Evolutionary conservation across 1,284 basidiomycete species (phyloP).

Genomic region (Cryptococcus sp.): DNA sequence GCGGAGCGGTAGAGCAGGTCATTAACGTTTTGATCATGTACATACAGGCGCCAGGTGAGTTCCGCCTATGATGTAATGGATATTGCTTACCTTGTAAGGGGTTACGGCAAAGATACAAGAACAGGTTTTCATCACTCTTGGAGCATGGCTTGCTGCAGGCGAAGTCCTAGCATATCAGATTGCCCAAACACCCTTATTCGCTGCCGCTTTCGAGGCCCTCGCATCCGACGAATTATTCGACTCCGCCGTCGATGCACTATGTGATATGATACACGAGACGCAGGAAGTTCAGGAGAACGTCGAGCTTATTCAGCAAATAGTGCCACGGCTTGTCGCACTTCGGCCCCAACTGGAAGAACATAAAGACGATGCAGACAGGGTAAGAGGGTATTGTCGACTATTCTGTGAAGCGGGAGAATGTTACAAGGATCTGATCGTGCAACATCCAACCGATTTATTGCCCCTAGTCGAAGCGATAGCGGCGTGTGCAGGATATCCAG

Average conservation of each 20-base stretch:
- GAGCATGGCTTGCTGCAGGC: conserved; percentile 83
- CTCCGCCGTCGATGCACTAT: conserved; percentile 82
- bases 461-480: conserved; percentile 92
- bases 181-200: conserved; percentile 75
- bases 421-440: conserved; percentile 82
- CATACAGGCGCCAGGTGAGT: conserved; percentile 76
- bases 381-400: conserved; percentile 84
- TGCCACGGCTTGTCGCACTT: conserved; percentile 73
- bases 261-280: conserved; percentile 95
- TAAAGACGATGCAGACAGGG: conserved; percentile 75
- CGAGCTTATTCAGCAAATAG: conserved; percentile 77
- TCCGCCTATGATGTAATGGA: background rate
- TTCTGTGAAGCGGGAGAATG: conserved; percentile 95
- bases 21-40: conserved; percentile 82
- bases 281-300: conserved; percentile 96
- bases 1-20: conserved; percentile 67
- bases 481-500: conserved; percentile 86
- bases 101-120: conserved; percentile 75
- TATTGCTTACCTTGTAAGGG: conserved; percentile 55
- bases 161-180: conserved; percentile 68
- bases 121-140: conserved; percentile 80
- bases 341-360: conserved; percentile 57
- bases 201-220: conserved; percentile 77
- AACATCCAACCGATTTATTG: conserved; percentile 83
- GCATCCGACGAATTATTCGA: conserved; percentile 85